These are phyloP conservation scores for Moesziomyces sp. DNA, from an alignment of 1,284 basidiomycete species.

Conservation along the genomic window DNA sequence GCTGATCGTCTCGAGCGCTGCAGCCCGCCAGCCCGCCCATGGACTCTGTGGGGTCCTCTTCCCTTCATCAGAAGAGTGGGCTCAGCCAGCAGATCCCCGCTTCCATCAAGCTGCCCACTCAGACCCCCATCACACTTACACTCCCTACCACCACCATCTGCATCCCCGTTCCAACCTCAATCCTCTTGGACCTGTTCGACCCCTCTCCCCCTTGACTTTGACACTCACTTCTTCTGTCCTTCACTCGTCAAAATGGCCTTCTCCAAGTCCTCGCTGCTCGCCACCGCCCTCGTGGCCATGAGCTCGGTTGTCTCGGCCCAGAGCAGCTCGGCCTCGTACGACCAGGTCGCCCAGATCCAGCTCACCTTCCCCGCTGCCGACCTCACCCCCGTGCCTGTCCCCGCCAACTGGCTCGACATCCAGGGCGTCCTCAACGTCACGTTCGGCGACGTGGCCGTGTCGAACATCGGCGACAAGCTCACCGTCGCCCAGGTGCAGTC, in stretches of 20 bases:
- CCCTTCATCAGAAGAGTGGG: too few species aligned
- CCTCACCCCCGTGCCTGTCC: conserved; percentile 36
- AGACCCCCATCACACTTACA: neutral
- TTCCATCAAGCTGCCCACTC: too few species aligned
- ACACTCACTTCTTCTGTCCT: neutral
- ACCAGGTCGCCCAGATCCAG: conserved; percentile 45
- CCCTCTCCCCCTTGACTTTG: neutral
- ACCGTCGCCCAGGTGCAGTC: conserved; percentile 47
- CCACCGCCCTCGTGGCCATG: conserved; percentile 35
- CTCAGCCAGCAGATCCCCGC: too few species aligned
- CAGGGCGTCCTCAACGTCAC: conserved; percentile 53
- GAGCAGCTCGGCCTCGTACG: conserved; percentile 39
- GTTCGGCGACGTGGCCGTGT: conserved; percentile 35
- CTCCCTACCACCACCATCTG: conserved; percentile 2
- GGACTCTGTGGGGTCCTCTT: too few species aligned
- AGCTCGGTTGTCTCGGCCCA: conserved; percentile 40
- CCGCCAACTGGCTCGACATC: conserved; percentile 46
- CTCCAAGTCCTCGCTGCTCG: conserved; percentile 38
- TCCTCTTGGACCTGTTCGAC: conserved; percentile 1
- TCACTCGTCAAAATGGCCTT: conserved; percentile 28
- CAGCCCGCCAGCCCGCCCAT: too few species aligned
- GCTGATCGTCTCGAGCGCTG: neutral
- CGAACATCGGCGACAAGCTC: conserved; percentile 44
- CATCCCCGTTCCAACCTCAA: conserved; percentile 5
- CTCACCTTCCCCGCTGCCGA: conserved; percentile 48